These are phyloP conservation scores for Penicillium antarcticum DNA, from an alignment of 495 filamentous ascomycete species.

Conservation along the genomic window DNA sequence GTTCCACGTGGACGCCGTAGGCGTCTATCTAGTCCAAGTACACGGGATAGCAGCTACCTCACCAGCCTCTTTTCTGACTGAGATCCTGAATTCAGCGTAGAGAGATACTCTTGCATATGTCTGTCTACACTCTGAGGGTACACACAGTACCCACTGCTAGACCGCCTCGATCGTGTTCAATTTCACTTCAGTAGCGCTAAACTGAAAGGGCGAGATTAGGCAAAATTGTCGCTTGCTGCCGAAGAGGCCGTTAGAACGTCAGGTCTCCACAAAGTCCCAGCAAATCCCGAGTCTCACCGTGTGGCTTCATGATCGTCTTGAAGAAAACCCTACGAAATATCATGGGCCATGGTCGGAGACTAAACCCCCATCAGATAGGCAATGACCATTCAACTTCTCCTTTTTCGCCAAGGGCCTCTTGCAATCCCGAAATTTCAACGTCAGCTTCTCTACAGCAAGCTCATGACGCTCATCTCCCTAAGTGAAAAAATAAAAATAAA, in stretches of 20 bases:
- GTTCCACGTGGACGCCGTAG: conserved; percentile 11
- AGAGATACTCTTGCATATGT: too few relatives aligned
- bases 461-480: too few relatives aligned
- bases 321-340: not conserved
- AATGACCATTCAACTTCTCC: too few relatives aligned
- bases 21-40: conserved; percentile 19
- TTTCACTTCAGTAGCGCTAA: too few relatives aligned
- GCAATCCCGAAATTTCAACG: too few relatives aligned
- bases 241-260: not conserved
- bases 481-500: not conserved
- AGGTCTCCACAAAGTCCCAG: not conserved
- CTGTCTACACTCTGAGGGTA: too few relatives aligned
- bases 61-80: too few relatives aligned
- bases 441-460: too few relatives aligned
- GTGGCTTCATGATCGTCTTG: conserved; percentile 1
- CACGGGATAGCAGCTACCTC: conserved; percentile 5
- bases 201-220: not conserved
- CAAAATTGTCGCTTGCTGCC: not conserved
- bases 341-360: not conserved
- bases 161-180: conserved; percentile 19
- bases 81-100: too few relatives aligned
- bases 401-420: too few relatives aligned
- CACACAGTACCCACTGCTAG: conserved; percentile 23
- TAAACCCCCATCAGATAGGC: not conserved
- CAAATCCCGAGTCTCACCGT: conserved; percentile 19